These are phyloP conservation scores for Pholiota conissans DNA, from an alignment of 768 basidiomycete species.

Conservation along the genomic window DNA sequence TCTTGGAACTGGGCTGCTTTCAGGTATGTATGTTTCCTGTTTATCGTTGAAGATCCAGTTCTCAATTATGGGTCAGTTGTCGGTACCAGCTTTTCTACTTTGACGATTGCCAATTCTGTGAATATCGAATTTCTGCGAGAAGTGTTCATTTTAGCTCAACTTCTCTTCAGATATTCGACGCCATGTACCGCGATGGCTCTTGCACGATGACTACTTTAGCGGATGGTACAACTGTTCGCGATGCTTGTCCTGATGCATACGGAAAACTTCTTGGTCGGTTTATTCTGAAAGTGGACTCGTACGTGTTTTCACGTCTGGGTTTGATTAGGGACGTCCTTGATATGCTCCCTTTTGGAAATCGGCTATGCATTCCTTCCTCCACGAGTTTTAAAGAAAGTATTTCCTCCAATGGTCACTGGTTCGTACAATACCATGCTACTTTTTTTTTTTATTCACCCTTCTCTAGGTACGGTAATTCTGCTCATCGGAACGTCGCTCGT, in stretches of 20 bases:
- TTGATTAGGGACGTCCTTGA: slow-evolving; percentile 61
- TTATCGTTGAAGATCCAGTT: background rate
- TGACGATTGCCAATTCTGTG: slow-evolving; percentile 69
- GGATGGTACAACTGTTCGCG: slow-evolving; percentile 58
- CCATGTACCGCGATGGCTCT: slow-evolving; percentile 76
- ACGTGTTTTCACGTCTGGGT: background rate
- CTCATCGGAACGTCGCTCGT: slow-evolving; percentile 79
- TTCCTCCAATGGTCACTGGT: slow-evolving; percentile 81
- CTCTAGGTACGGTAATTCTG: slow-evolving; percentile 67
- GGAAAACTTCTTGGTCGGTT: slow-evolving; percentile 66
- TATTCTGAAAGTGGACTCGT: too few species aligned
- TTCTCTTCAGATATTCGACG: slow-evolving; percentile 64
- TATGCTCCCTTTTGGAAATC: slow-evolving; percentile 79
- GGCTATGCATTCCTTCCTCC: slow-evolving; percentile 68
- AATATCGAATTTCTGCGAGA: slow-evolving; percentile 18
- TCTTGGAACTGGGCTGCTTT: slow-evolving; percentile 71
- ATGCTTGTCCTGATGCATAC: slow-evolving; percentile 75
- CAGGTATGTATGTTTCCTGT: slow-evolving; percentile 1
- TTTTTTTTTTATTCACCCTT: too few species aligned
- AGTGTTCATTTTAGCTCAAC: too few species aligned
- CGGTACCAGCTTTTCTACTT: slow-evolving; percentile 75
- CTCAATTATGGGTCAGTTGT: slow-evolving; percentile 51
- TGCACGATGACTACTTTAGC: slow-evolving; percentile 57
- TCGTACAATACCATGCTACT: too few species aligned
- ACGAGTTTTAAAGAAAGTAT: slow-evolving; percentile 57